Evolutionary conservation across 192 early-diverging fungal genomes (phyloP), one percentile per base, ranked within the genome.

Genomic region (Gaertneriomyces sp.): DNA sequence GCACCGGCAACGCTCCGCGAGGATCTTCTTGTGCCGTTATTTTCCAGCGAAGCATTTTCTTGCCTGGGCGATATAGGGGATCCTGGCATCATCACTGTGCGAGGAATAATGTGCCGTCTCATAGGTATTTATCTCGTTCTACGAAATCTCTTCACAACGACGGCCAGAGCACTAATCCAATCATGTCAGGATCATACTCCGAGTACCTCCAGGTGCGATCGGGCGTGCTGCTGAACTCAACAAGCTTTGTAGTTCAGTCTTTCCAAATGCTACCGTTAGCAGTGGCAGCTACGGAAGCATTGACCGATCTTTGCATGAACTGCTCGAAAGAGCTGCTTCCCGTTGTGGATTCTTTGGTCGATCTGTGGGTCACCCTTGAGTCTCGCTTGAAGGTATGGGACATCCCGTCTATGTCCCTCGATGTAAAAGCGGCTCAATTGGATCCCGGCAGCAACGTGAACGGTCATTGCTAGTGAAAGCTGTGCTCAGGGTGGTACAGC

Each of bases 141-240:
- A 16, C 3, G 12, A 4, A 38, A 6, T 16, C 33, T 33, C 14
- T 56, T 33, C 39, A 38, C 7, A 56, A 33, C 2, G 25, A 33
- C 25, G 25, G 25, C 25, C 25, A 33, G 25, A 33, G 1, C 25
- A 33, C 25, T 33, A 2, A 33, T 33, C 25, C 25, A 33, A 33
- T 33, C 25, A 33, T 33, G 2, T 60, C 54, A 62, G 60, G 65
- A 12, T 40, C 68, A 42, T 69, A 74, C 58, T 56, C 66, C 6
- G 57, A 56, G 41, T 78, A 73, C 72, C 52, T 78, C 14, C 51
- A 25, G n/a, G 38, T 43, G 54, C 61, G 74, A 55, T 55, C 76
- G 4, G 12, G 40, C 11, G 56, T 68, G 43, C 19, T 78, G 19
- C 39, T 56, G 3, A 60, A 47, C 19, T 60, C 70, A 10, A 50